Evolutionary conservation across 108 stramenopile genomes (phyloP), one percentile per base, ranked within the genome.

Genomic region (Chaetoceros tenuissimus): DNA sequence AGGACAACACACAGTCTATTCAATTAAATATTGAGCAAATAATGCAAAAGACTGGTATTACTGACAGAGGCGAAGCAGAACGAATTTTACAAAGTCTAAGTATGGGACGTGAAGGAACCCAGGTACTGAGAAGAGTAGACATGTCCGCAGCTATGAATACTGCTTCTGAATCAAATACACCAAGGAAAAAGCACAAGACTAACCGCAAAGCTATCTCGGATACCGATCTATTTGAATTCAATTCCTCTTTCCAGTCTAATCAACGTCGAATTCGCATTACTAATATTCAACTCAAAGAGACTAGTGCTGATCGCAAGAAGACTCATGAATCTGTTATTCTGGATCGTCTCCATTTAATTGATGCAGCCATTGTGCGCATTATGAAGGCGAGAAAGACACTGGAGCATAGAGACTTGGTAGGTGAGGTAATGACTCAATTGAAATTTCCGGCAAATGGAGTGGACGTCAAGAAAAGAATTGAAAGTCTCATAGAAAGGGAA

Each of bases 351-450:
- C 96, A 96, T 62, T 77, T 95, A 50, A 92, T 97, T 55, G 98
- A 99, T 64, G 98, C 98, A 2, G 88, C 89, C 3, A 72, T 96
- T 44, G 97, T 99, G 17, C 80, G 98, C 27, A 96, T 97, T 50
- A 97, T 99, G 96, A 99, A 99, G 85, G 89, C 95, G 0, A 87
- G 98, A 3, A 96, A 97, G 77, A 94, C 88, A 10, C 79, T 98
- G 40, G 59, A 80, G 24, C 97, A 99, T 59, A 73, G 80, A 18
- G 71, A 70, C 28, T 72, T 99, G 55, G 80, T 98, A 56, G 85
- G 82, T 3, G 94, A 97, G 71, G 77, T 96, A 7, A 64, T 99
- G 83, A 63, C 77, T 44, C 96, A 96, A 72, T 64, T 96, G 48
- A 94, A 94, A 54, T 92, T 95, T 53, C 92, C 94, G 0, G 95